Base-by-base conservation (phyloP, 2,329 filamentous ascomycete species). In the Byssochlamys sp. region DNA sequence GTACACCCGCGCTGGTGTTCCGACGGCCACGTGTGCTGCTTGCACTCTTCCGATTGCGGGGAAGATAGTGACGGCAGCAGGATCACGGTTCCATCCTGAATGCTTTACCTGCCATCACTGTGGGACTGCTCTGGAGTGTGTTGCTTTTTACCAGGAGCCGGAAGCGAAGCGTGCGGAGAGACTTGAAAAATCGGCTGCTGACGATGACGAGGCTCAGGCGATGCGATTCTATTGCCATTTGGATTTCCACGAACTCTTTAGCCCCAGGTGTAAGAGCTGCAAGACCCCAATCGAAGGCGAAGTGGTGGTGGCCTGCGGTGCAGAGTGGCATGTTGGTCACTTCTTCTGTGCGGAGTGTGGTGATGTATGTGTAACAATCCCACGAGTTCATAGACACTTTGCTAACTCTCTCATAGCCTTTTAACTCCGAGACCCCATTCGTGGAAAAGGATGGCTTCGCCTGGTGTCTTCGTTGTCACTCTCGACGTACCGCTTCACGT, bases 291-390 rank as follows among this genome's bases (percentile, higher is more conserved):
- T 99, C 67, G 86, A 97, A 64, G 91, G 91, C 49, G 91, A 97
- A 74, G 90, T 97, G 64, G 86, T 96, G 31, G 87, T 96, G 12
- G 94, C 94, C 1, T 90, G 95, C 57, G 94, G 94, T 1, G 84
- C 87, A n/a, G 91, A 96, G 75, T 99, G 90, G 89, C 94, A 99
- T 72, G 89, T 89, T 55, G 94, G 94, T 0, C 94, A 99, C 75
- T 99, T 99, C 77, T 99, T 99, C 81, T 99, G 94, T 70, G 94
- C 94, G 49, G 91, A 99, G 79, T 99, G 94, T 71, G 94, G 94
- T 64, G 92, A 99, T 76, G 76, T 78, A 71, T 59, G 75, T 66
- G 35, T 14, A 27, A 61, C 24, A 19, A 10, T 10, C 25, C 24
- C 29, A 29, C 50, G 35, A 28, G 11, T 24, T n/a, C 25, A 33